These are phyloP conservation scores for Colletotrichum tamarilloi DNA, from an alignment of 2,329 filamentous ascomycete genomes.

Conservation along the genomic window DNA sequence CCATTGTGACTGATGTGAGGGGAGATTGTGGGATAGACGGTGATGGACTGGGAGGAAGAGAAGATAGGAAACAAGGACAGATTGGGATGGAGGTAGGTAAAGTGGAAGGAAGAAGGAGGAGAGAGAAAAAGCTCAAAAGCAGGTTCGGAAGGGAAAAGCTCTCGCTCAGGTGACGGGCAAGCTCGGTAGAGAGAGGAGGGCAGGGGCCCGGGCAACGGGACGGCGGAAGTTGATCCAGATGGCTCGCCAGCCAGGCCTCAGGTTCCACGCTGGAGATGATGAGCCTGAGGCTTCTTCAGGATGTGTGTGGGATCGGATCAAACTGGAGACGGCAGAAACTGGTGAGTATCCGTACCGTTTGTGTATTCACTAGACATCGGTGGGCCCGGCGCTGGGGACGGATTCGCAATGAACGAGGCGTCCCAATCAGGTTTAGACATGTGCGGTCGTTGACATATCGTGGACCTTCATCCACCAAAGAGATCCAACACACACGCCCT, in stretches of 20 bases:
- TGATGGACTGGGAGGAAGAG: constrained; percentile 37
- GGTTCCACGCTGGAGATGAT: constrained; percentile 2
- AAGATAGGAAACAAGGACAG: constrained; percentile 37
- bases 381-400: constrained; percentile 25
- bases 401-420: constrained; percentile 31
- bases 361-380: constrained; percentile 12
- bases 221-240: constrained; percentile 38
- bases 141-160: constrained; percentile 42
- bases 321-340: constrained; percentile 28
- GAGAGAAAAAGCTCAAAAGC: constrained; percentile 47
- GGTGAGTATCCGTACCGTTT: constrained; percentile 21
- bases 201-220: constrained; percentile 37
- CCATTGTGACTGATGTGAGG: constrained; percentile 77
- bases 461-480: constrained; percentile 19
- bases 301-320: constrained; percentile 26
- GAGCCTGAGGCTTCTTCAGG: neutral
- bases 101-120: constrained; percentile 52
- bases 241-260: constrained; percentile 35
- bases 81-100: constrained; percentile 37
- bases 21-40: constrained; percentile 51
- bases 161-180: constrained; percentile 36
- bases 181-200: constrained; percentile 37
- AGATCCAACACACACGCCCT: constrained; percentile 27
- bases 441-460: constrained; percentile 31
- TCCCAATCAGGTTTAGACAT: constrained; percentile 34